A percentile compares a stretch with the other conserved stretches of the same genome.
phyloP scores from a whole-genome alignment of 1,284 basidiomycete genomes.

The Rhizopogon parksii region DNA sequence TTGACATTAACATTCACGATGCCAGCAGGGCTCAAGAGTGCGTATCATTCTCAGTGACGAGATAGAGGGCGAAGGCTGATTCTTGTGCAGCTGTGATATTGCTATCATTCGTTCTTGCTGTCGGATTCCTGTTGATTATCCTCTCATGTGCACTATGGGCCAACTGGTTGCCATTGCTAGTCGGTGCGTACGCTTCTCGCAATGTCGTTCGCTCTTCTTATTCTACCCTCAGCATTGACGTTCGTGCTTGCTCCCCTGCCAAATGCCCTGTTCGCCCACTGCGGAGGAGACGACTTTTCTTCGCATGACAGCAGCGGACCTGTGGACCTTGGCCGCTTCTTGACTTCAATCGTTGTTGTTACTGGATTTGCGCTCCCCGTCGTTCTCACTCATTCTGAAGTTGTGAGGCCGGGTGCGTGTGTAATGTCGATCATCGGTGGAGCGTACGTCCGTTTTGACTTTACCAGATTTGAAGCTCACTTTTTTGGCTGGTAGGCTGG shows the following conservation, averaged over 20 bases:
- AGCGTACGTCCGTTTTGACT: conserved; percentile 44
- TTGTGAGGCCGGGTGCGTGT: conserved; percentile 83
- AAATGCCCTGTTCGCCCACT: conserved; percentile 85
- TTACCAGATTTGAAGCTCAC: neutral
- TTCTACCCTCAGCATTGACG: conserved; percentile 62
- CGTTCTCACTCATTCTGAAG: conserved; percentile 85
- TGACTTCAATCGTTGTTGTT: conserved; percentile 86
- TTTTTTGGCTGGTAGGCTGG: conserved; percentile 47
- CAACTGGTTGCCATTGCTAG: conserved; percentile 96
- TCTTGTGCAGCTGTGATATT: conserved; percentile 73
- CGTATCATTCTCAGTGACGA: conserved; percentile 2
- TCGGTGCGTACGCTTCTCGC: conserved; percentile 61
- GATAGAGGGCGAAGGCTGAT: neutral
- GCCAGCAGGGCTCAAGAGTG: conserved; percentile 35
- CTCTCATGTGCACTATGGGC: conserved; percentile 93
- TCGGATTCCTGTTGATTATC: conserved; percentile 96
- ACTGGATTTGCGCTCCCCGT: conserved; percentile 92
- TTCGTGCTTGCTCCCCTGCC: conserved; percentile 96
- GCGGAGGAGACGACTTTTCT: conserved; percentile 81
- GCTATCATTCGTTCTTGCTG: conserved; percentile 91
- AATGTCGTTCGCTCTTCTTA: neutral
- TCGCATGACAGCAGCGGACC: conserved; percentile 59
- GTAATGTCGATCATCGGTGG: conserved; percentile 94
- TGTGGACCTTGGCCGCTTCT: conserved; percentile 82
- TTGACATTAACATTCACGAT: conserved; percentile 25